These are phyloP conservation scores for Hirschfeldia incana DNA, from an alignment of 345 rosid genomes.

Conservation along the genomic window DNA sequence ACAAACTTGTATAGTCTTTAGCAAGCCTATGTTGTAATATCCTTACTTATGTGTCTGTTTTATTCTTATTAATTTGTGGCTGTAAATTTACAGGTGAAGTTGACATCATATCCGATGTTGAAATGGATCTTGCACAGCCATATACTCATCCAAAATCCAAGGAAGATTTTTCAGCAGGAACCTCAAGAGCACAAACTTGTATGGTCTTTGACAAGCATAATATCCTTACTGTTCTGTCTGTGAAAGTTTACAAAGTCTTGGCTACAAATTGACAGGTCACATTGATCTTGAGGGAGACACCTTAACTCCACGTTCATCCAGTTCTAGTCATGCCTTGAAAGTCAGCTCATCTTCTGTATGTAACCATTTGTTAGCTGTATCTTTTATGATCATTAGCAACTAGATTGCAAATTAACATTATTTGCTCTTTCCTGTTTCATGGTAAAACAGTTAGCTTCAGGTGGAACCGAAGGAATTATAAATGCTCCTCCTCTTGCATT, in stretches of 20 bases:
- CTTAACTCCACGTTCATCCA: neutral
- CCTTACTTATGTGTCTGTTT: neutral
- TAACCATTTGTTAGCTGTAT: neutral
- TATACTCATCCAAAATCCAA: neutral
- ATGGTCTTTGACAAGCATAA: neutral
- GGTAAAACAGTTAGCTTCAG: neutral
- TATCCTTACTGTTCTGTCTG: neutral
- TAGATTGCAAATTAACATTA: neutral
- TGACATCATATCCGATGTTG: neutral
- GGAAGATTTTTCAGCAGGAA: neutral
- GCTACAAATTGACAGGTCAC: neutral
- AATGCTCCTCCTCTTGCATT: neutral
- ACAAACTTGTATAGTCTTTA: conserved; percentile 1
- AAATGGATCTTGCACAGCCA: neutral
- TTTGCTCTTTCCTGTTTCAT: neutral
- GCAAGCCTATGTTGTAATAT: neutral
- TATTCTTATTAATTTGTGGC: neutral
- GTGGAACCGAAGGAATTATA: neutral
- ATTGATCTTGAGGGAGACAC: neutral
- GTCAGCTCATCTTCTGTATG: neutral
- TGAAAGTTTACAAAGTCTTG: neutral
- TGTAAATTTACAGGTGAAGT: neutral
- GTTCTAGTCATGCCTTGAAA: neutral
- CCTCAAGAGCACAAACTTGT: neutral
- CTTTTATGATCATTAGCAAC: neutral